Percentiles rank a stretch among this genome's conserved stretches.
These are phyloP conservation scores for Phyllosticta citriasiana DNA, from an alignment of 2,329 filamentous ascomycete genomes.

Conservation along the genomic window DNA sequence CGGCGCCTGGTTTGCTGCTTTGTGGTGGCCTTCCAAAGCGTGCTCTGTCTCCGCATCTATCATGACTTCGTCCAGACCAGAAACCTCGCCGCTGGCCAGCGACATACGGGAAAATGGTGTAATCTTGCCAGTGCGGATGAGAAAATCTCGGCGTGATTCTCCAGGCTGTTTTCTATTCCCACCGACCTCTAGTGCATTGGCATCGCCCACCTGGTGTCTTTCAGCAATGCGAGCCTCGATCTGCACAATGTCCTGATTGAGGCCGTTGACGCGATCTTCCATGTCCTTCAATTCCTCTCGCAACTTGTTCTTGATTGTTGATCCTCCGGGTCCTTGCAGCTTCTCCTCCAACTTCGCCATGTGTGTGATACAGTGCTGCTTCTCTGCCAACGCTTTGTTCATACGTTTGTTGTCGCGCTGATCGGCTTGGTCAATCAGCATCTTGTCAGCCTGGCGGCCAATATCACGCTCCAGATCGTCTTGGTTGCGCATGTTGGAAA, in stretches of 20 bases:
- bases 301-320: constrained; percentile 47
- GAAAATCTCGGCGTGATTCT: constrained; percentile 77
- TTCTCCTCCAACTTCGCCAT: constrained; percentile 47
- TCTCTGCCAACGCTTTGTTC: constrained; percentile 41
- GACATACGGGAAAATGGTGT: constrained; percentile 83
- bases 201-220: constrained; percentile 50
- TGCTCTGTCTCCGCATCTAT: constrained; percentile 59
- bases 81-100: constrained; percentile 52
- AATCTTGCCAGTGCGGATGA: constrained; percentile 94
- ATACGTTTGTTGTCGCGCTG: constrained; percentile 54
- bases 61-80: constrained; percentile 65
- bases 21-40: constrained; percentile 9
- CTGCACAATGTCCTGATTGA: constrained; percentile 65
- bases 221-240: constrained; percentile 74
- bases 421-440: constrained; percentile 52
- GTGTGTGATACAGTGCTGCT: constrained; percentile 55
- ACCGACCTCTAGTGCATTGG: constrained; percentile 32
- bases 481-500: constrained; percentile 53
- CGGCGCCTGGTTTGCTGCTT: constrained; percentile 18
- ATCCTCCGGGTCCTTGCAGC: constrained; percentile 40
- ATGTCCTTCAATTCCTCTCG: constrained; percentile 57
- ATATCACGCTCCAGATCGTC: constrained; percentile 88
- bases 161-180: constrained; percentile 58
- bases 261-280: constrained; percentile 51
- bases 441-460: constrained; percentile 50